Base-by-base conservation (phyloP, 257 asterid genomes). In the Nicotiana sylvestris region DNA sequence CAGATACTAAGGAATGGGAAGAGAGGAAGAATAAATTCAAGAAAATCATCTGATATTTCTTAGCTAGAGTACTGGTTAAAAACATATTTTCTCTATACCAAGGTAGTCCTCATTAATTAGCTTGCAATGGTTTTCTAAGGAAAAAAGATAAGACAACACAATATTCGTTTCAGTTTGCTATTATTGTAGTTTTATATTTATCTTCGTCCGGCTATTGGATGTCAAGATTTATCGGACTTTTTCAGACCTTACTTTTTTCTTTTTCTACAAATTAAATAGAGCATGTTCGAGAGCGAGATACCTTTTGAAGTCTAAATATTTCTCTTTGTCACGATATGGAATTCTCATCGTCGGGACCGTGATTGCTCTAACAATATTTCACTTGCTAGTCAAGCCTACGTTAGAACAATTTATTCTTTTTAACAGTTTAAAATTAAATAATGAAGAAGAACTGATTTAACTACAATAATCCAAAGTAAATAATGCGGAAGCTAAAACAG, bases 1-100 rank as follows among this genome's bases (percentile, higher is more conserved):
- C 68, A 78, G 33, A 57, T 78, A n/a, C 9, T 78, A 58, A 58
- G 82, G 57, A 78, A 18, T 78, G 43, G 69, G 39, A 49, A 74
- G 80, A 74, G 39, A 25, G 27, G 62, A 49, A 15, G 43, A 74
- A 8, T 43, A 43, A 74, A 25, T 27, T 25, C 62, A 49, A 27
- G 80, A 49, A 74, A 49, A 27, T 74, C 62, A 29, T 25, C 62
- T 6, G 43, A 74, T 27, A 49, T 27, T 49, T 74, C 62, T 25
- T 49, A 21, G 30, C 9, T n/a, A 61, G 3, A 6, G 13, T 21
- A 6, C 0, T 9, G 16, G 17, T 12, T 53, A 53, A 53, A 53
- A 53, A 12, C 17, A 12, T 11, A 53, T 53, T 0, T 4, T 53
- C 57, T 53, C 17, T 51, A 51, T 51, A 10, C 56, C 3, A 51